Evolutionary conservation across 192 early-diverging fungal species (phyloP).

Genomic region (Linnemannia hyalina): DNA sequence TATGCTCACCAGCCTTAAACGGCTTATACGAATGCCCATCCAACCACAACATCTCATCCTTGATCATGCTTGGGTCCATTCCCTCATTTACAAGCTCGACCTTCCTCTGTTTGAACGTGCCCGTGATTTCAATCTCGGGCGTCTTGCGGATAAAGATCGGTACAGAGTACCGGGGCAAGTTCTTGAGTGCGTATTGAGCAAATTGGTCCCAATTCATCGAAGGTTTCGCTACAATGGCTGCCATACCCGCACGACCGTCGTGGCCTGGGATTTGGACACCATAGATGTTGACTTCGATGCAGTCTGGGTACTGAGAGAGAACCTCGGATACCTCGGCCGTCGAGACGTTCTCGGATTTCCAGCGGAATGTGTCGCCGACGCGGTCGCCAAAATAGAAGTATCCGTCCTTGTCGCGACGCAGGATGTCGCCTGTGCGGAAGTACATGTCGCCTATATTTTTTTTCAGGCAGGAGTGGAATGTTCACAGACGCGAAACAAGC

Average conservation of each 20-base stretch:
- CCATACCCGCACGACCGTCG: conserved; percentile 80
- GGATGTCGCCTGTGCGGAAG: conserved; percentile 74
- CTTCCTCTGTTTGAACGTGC: conserved; percentile 67
- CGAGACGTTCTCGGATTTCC: conserved; percentile 75
- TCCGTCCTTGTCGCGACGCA: conserved; percentile 62
- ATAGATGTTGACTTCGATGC: conserved; percentile 76
- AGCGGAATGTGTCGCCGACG: conserved; percentile 80
- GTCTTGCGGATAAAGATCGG: conserved; percentile 73
- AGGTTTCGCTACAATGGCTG: conserved; percentile 64
- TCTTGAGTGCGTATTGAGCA: conserved; percentile 48
- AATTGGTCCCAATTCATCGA: conserved; percentile 52
- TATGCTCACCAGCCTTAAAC: conserved; percentile 45
- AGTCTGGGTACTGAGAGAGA: conserved; percentile 64
- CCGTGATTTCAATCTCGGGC: conserved; percentile 62
- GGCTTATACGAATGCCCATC: conserved; percentile 59
- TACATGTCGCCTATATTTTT: conserved; percentile 63
- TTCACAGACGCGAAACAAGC: background rate
- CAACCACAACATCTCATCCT: conserved; percentile 61
- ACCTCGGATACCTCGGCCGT: conserved; percentile 73
- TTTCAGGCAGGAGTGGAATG: background rate
- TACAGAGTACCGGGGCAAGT: conserved; percentile 73
- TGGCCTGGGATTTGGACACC: conserved; percentile 69
- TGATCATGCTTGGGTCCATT: conserved; percentile 53
- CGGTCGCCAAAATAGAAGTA: conserved; percentile 78
- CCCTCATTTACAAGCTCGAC: conserved; percentile 62